Base-by-base conservation (phyloP, 352 stramenopile genomes). In the Phytopythium cucurbitacearum region DNA sequence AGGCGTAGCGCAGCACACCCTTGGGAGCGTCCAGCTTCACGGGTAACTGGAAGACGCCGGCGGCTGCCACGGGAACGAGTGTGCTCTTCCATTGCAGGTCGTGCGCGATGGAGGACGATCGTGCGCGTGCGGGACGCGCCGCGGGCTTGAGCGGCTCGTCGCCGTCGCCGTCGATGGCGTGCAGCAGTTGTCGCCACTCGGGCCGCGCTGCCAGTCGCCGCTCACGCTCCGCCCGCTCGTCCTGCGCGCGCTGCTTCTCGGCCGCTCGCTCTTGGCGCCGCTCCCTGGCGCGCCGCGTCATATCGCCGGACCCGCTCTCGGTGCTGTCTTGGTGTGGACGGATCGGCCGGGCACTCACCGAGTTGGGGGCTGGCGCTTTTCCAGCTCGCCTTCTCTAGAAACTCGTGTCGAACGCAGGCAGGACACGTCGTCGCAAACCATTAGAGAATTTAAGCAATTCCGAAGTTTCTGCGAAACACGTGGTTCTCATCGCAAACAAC, bases 251-350 rank as follows among this genome's bases (percentile, higher is more conserved):
- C 46, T 76, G 67, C 64, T 87, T 87, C 48, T 77, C 71, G 37
- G 75, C 64, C 46, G 77, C 71, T 58, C 82, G 82, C 65, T 87
- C 70, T 52, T 65, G 59, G 38, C 82, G 77, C 36, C 67, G 71
- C 60, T 91, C 82, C 64, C 90, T 92, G 51, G 82, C 82, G 43
- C 80, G 74, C 47, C 82, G 73, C 62, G 82, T 92, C 82, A 92
- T 92, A 28, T 28, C 21, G 21, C 21, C 16, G 21, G 21, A 28
- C 21, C 21, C 21, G 21, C 21, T 28, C 21, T 28, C 21, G 21
- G 21, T 28, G 21, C 21, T 28, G 21, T 28, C 21, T 28, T 28
- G 21, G 21, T 28, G 21, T 28, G 21, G 21, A 28, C 21, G 21
- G 21, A 28, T 28, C 21, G 21, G 21, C 21, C 21, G 21, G 21